Evolutionary conservation across 2,329 filamentous ascomycete species (phyloP).

Genomic region (Colletotrichum tabaci): DNA sequence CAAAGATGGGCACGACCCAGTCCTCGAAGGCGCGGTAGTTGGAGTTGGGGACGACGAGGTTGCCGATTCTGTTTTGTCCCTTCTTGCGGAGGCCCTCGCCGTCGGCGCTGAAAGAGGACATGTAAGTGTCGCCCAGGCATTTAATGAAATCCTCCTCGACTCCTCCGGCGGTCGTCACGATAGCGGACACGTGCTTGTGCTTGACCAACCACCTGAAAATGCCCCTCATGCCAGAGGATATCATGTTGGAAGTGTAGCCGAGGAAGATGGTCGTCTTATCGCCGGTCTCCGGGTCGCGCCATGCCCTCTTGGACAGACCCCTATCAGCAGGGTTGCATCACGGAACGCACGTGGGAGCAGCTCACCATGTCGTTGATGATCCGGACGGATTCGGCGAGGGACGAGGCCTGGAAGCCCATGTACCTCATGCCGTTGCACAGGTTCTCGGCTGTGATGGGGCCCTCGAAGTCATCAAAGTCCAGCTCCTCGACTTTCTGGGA

Average conservation of each 20-base stretch:
- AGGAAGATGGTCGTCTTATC: constrained; percentile 94
- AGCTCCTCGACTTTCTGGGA: constrained; percentile 90
- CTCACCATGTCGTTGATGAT: constrained; percentile 97
- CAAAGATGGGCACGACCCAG: constrained; percentile 96
- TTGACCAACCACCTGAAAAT: constrained; percentile 93
- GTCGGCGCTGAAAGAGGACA: constrained; percentile 85
- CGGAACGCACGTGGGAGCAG: constrained; percentile 34
- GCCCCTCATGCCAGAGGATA: constrained; percentile 94
- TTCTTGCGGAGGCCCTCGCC: constrained; percentile 85
- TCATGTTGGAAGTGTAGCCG: constrained; percentile 97
- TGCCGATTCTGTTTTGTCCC: constrained; percentile 96
- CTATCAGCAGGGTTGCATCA: constrained; percentile 43
- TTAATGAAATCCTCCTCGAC: constrained; percentile 99
- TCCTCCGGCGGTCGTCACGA: constrained; percentile 95
- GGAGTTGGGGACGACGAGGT: constrained; percentile 93
- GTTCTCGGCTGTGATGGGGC: constrained; percentile 87
- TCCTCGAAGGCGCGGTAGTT: constrained; percentile 99
- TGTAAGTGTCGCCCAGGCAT: constrained; percentile 93
- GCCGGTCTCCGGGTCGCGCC: constrained; percentile 84
- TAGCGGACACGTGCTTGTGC: constrained; percentile 91
- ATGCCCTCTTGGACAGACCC: constrained; percentile 71
- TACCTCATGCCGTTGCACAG: constrained; percentile 84
- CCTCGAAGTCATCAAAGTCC: constrained; percentile 88
- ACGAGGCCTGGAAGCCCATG: constrained; percentile 83
- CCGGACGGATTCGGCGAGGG: constrained; percentile 87